Evolutionary conservation across 441 rosid species (phyloP).

Genomic region (Pelargonium fulgidum): DNA sequence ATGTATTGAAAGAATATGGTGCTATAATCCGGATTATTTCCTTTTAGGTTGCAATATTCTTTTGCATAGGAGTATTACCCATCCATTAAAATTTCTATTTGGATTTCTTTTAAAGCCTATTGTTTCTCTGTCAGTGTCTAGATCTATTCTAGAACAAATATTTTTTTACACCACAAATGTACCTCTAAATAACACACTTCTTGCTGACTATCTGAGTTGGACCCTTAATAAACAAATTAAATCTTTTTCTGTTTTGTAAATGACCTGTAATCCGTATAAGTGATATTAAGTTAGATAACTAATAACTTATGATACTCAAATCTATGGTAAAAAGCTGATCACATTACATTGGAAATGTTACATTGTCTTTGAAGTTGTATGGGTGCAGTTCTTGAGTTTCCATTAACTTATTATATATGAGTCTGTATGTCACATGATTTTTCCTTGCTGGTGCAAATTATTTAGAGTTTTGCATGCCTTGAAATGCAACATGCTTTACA

Average conservation of each 20-base stretch:
- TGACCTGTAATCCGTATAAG: background rate
- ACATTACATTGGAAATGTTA: background rate
- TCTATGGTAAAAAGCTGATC: background rate
- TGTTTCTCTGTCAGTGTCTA: background rate
- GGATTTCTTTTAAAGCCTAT: background rate
- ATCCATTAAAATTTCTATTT: background rate
- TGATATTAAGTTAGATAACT: background rate
- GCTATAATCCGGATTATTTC: background rate
- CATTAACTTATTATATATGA: background rate
- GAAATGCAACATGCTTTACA: background rate
- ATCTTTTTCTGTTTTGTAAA: background rate
- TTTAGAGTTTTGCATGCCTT: background rate
- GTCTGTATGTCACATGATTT: background rate
- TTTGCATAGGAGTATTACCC: background rate
- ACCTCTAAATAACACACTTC: background rate
- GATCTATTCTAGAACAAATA: background rate
- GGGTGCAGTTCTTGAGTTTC: background rate
- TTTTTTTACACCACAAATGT: background rate
- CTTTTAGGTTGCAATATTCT: background rate
- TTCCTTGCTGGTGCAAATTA: background rate
- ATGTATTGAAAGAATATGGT: background rate
- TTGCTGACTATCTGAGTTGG: background rate
- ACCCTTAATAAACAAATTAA: background rate
- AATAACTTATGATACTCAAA: background rate
- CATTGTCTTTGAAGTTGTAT: conserved; percentile 4